Conservation (phyloP, 2,329 filamentous ascomycete species). For the Dactylonectria estremocensis region DNA sequence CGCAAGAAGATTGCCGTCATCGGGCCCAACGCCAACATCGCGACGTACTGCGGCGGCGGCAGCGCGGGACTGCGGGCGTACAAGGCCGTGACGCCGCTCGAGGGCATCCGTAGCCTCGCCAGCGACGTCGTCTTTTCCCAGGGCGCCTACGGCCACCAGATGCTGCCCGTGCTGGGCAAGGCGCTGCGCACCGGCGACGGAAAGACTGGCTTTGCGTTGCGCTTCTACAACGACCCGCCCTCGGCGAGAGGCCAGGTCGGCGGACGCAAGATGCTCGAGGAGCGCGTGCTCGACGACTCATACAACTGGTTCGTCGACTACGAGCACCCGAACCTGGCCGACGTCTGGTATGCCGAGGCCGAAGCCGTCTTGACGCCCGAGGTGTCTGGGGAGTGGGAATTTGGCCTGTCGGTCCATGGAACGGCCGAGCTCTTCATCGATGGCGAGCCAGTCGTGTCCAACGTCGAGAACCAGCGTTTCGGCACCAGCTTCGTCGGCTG, state of each 20-base stretch:
- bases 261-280: slow-evolving; percentile 36
- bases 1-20: slow-evolving; percentile 61
- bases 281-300: slow-evolving; percentile 41
- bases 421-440: slow-evolving; percentile 54
- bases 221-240: slow-evolving; percentile 45
- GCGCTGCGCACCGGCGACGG: slow-evolving; percentile 42
- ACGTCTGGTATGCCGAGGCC: slow-evolving; percentile 44
- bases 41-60: slow-evolving; percentile 52
- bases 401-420: slow-evolving; percentile 52
- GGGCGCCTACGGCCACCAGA: slow-evolving; percentile 51
- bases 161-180: slow-evolving; percentile 51
- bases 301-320: slow-evolving; percentile 49
- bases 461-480: slow-evolving; percentile 46
- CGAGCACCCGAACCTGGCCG: slow-evolving; percentile 41
- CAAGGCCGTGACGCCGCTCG: slow-evolving; percentile 50
- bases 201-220: slow-evolving; percentile 44
- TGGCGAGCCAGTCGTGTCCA: slow-evolving; percentile 50
- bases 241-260: neutral
- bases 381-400: slow-evolving; percentile 48
- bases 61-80: slow-evolving; percentile 52
- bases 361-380: slow-evolving; percentile 44
- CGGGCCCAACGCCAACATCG: slow-evolving; percentile 65
- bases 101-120: slow-evolving; percentile 47
- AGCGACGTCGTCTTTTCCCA: slow-evolving; percentile 43
- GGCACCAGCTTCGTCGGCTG: slow-evolving; percentile 55